Evolutionary conservation across 1,139 yeast genomes (phyloP), one percentile per base, ranked within the genome.

Genomic region (Waltiozyma sp.): DNA sequence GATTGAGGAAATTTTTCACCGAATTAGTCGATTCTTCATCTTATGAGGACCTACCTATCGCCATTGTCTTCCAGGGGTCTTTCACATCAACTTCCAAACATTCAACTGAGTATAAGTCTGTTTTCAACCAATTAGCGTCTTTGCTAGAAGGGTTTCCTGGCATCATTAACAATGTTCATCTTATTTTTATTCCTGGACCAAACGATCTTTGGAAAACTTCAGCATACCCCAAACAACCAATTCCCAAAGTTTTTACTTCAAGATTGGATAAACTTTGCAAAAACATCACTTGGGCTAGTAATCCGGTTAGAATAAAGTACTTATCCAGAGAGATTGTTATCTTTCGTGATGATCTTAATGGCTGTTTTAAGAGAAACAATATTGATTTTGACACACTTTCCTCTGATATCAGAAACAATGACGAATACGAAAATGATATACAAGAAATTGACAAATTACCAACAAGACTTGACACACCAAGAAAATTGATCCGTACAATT

Each of bases 151-250:
- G 68, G 37, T 77, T 64, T 52, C 79, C 80, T 3, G 54, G 58
- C 7, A 52, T 76, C 4, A 52, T 65, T 14, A 55, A 64, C 13
- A 60, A 64, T 28, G 68, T 76, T 9, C 74, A 76, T 38, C 62
- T 86, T 41, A 64, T 85, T 2, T 73, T 91, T 47, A 68, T 89
- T 1, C 96, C 97, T 0, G 97, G 98, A 0, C 77, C 77, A 38
- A 83, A 86, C 52, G 98, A 91, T 60, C 96, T 96, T 0, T 91
- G 97, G 97, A 80, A 80, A 40, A 77, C 93, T 1, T 68, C 82
- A 38, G 62, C 73, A 11, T 74, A 86, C 68, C 98, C 98, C 0
- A 82, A 81, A 53, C 66, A 69, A 31, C 69, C 77, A 0, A 70
- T 91, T 4, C 95, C 97, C 0, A 65, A 68, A 23, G 63, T 82